Base-by-base conservation (phyloP, 2,329 filamentous ascomycete species). In the Aureobasidium sp. region DNA sequence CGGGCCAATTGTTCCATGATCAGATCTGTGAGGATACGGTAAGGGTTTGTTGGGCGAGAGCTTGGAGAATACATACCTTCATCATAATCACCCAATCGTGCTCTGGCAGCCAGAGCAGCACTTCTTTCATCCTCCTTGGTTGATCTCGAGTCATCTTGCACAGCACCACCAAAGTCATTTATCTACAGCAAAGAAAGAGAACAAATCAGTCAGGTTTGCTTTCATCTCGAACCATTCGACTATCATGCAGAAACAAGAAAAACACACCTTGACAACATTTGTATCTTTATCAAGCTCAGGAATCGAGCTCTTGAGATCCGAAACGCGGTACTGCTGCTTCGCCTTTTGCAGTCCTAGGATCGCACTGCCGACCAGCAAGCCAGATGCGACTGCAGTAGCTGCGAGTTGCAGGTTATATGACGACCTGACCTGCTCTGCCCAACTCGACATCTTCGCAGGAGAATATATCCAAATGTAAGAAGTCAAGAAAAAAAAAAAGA, bases 1-100 rank as follows among this genome's bases (percentile, higher is more conserved):
- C 93, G 84, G 2, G 91, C 90, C 11, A 98, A 79, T 69, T 98
- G 93, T 71, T 98, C 93, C 41, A 95, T 79, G 54, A 97, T 91
- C 38, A 98, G 79, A 62, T 93, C 90, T 83, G 58, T n/a, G 53
- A 35, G 48, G 54, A 4, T 6, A 16, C 30, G 2, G 45, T 50
- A 24, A 50, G 45, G 34, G 16, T 30, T 1, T 39, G 21, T 11
- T 27, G 3, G n/a, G 25, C 8, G 34, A 30, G 4, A 49, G 34
- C 55, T 10, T 4, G 1, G 19, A 29, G 24, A 11, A 41, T 16
- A 55, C 38, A 21, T 42, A 79, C 77, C 78, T 59, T 84, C 79
- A 65, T 84, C 80, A 57, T 84, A 85, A 61, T 84, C 80, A 19
- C 81, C 81, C 59, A 77, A 72, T 57, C 80, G 75, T 34, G 81